Evolutionary conservation across 1,139 yeast genomes (phyloP).

Genomic region (Geotrichum bryndzae): DNA sequence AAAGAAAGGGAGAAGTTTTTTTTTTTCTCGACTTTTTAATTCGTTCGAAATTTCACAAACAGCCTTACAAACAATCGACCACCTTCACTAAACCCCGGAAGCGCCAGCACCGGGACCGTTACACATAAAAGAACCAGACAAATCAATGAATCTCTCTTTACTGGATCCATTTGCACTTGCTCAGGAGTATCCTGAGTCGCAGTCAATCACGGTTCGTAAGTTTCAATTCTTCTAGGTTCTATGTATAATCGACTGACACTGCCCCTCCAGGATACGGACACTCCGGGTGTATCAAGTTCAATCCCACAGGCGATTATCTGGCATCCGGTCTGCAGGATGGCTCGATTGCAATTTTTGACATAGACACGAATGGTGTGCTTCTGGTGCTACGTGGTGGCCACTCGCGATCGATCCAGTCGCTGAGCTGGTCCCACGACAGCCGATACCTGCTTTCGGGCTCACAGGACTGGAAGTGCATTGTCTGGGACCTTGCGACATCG

Average conservation of each 20-base stretch:
- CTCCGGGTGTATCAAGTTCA: slow-evolving; percentile 68
- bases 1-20: not conserved
- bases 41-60: not conserved
- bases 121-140: not conserved
- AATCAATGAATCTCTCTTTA: slow-evolving; percentile 67
- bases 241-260: not conserved
- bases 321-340: slow-evolving; percentile 87
- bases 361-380: slow-evolving; percentile 58
- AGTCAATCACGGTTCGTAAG: slow-evolving; percentile 52
- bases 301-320: slow-evolving; percentile 73
- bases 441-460: slow-evolving; percentile 66
- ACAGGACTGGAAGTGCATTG: slow-evolving; percentile 74
- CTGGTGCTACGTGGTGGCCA: slow-evolving; percentile 52
- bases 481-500: slow-evolving; percentile 67
- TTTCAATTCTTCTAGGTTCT: not conserved
- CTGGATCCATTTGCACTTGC: slow-evolving; percentile 90
- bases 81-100: not conserved
- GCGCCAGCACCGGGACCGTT: not conserved
- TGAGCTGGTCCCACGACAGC: slow-evolving; percentile 74
- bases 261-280: slow-evolving; percentile 49
- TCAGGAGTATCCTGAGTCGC: slow-evolving; percentile 84
- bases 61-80: not conserved
- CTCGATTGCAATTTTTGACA: slow-evolving; percentile 68
- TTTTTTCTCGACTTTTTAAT: not conserved
- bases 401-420: slow-evolving; percentile 65